These are phyloP conservation scores for Rubroboletus pulcherrimus DNA, from an alignment of 768 basidiomycete genomes.

Conservation along the genomic window DNA sequence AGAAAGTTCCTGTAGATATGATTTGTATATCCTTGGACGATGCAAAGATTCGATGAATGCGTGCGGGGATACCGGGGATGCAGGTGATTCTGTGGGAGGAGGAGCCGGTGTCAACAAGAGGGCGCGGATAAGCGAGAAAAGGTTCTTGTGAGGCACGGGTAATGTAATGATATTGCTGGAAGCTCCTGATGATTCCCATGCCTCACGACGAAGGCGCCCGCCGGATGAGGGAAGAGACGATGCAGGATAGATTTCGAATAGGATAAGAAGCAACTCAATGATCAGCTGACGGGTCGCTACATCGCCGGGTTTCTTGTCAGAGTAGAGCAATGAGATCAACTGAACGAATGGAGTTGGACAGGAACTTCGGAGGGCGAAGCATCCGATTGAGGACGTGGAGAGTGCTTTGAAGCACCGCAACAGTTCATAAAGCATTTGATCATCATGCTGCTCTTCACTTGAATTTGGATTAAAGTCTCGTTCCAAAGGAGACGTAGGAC, in stretches of 20 bases:
- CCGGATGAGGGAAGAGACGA: conserved; percentile 59
- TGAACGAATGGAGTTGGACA: conserved; percentile 87
- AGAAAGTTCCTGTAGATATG: conserved; percentile 77
- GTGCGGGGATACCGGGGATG: conserved; percentile 63
- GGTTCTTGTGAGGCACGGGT: conserved; percentile 66
- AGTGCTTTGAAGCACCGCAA: conserved; percentile 93
- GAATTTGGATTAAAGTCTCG: conserved; percentile 9
- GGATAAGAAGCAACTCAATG: conserved; percentile 75
- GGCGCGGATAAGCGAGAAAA: conserved; percentile 72
- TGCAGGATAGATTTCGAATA: conserved; percentile 86
- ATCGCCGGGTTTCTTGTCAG: conserved; percentile 98
- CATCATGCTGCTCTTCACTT: conserved; percentile 97
- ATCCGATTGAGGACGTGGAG: conserved; percentile 85
- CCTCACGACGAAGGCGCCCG: conserved; percentile 39
- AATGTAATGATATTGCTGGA: conserved; percentile 57
- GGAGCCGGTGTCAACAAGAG: conserved; percentile 73
- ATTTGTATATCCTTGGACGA: conserved; percentile 70
- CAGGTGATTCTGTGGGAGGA: conserved; percentile 58
- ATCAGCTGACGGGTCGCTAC: conserved; percentile 87
- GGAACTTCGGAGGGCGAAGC: conserved; percentile 83
- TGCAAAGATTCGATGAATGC: conserved; percentile 77
- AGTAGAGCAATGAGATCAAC: conserved; percentile 81
- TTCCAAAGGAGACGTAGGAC: neutral
- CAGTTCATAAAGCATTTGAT: conserved; percentile 88
- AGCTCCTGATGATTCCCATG: conserved; percentile 51